phyloP scores from a whole-genome alignment of 169 alveolate species.

The Amoebophrya sp. region DNA sequence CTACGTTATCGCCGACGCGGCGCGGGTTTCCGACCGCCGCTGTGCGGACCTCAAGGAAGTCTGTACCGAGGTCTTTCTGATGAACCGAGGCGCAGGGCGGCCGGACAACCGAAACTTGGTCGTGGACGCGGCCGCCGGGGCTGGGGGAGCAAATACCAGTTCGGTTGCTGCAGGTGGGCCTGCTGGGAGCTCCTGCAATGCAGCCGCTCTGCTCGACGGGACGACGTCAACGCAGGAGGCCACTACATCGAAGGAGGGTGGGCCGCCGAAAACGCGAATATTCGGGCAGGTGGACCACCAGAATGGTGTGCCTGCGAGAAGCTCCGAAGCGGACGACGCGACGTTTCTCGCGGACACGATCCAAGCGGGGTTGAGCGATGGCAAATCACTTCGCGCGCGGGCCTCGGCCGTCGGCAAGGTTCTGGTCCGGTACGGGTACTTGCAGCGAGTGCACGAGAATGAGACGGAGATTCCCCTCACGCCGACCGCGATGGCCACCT shows the following conservation, averaged over 20 bases:
- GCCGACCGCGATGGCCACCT: not conserved
- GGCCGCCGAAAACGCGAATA: too few relatives aligned
- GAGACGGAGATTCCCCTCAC: not conserved
- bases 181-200: too few relatives aligned
- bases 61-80: not conserved
- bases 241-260: too few relatives aligned
- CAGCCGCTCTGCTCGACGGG: too few relatives aligned
- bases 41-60: not conserved
- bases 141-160: too few relatives aligned
- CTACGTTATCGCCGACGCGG: not conserved
- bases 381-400: not conserved
- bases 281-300: too few relatives aligned
- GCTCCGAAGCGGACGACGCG: too few relatives aligned
- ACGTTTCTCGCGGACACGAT: too few relatives aligned
- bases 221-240: too few relatives aligned
- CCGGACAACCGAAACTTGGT: not conserved
- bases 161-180: too few relatives aligned
- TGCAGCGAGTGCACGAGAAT: not conserved
- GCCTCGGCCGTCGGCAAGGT: not conserved
- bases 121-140: not conserved
- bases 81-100: not conserved
- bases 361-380: not conserved
- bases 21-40: not conserved
- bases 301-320: too few relatives aligned
- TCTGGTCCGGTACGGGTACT: not conserved